phyloP scores from a whole-genome alignment of 2,329 filamentous ascomycete genomes.

The Monilinia vaccinii-corymbosi region DNA sequence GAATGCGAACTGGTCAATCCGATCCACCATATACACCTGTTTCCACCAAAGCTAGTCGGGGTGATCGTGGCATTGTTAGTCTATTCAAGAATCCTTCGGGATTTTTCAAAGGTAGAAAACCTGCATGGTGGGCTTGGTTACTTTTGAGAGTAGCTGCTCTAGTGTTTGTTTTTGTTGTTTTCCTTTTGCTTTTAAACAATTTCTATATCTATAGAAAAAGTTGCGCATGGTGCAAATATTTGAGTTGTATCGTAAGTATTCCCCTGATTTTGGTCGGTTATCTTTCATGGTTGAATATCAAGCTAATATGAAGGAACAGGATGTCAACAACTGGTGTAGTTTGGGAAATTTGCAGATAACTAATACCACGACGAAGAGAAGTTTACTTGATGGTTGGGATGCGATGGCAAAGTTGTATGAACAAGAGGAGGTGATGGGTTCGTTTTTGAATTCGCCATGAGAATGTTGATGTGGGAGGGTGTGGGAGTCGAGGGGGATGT shows the following conservation, averaged over 20 bases:
- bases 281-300: not conserved
- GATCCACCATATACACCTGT: conserved; percentile 64
- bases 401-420: conserved; percentile 18
- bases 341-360: conserved; percentile 24
- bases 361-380: conserved; percentile 17
- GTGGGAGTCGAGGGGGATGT: not conserved
- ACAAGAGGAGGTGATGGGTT: not conserved
- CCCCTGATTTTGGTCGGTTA: not conserved
- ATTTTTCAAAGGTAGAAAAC: conserved; percentile 89
- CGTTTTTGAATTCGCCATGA: not conserved
- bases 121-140: conserved; percentile 98
- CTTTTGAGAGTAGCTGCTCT: conserved; percentile 70
- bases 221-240: conserved; percentile 89
- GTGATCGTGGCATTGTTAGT: conserved; percentile 23
- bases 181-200: conserved; percentile 80
- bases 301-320: conserved; percentile 52
- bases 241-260: conserved; percentile 78
- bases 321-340: conserved; percentile 60
- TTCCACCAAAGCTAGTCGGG: conserved; percentile 31
- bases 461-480: not conserved
- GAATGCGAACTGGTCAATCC: conserved; percentile 62
- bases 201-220: conserved; percentile 73
- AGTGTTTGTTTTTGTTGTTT: conserved; percentile 72
- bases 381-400: conserved; percentile 21
- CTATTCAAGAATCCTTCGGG: conserved; percentile 56